Evolutionary conservation across 1,284 basidiomycete genomes (phyloP).

Genomic region (Gomphus bonarii): DNA sequence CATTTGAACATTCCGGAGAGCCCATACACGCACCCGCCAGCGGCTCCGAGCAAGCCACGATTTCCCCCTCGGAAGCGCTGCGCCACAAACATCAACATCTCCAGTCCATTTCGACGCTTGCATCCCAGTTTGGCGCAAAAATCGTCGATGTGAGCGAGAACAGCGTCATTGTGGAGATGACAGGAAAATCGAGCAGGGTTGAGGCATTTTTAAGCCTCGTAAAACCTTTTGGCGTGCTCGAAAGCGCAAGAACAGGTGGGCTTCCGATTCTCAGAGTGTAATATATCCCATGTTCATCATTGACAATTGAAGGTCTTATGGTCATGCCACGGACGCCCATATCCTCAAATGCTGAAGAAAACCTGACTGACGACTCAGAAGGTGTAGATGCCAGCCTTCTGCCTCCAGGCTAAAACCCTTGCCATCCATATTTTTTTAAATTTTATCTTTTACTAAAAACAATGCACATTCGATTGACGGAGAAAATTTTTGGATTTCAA

Average conservation of each 20-base stretch:
- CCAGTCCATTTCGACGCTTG: constrained; percentile 75
- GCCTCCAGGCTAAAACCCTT: constrained; percentile 80
- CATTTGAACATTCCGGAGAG: constrained; percentile 59
- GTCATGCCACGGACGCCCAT: constrained; percentile 94
- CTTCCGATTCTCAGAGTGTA: not conserved
- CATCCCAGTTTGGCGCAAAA: constrained; percentile 84
- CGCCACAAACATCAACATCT: constrained; percentile 87
- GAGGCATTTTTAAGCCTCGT: constrained; percentile 90
- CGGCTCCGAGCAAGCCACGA: constrained; percentile 20
- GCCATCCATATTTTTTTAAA: no score
- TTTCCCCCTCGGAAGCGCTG: constrained; percentile 76
- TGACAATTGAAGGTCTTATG: constrained; percentile 66
- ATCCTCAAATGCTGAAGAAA: constrained; percentile 50
- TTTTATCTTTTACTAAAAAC: not conserved
- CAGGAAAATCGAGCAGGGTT: constrained; percentile 84
- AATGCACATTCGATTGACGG: not conserved
- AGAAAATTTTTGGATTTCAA: no score
- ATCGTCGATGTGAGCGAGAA: constrained; percentile 95
- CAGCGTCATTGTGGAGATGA: constrained; percentile 90
- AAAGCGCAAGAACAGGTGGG: constrained; percentile 85
- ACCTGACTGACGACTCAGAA: constrained; percentile 30
- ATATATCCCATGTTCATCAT: not conserved
- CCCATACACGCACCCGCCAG: not conserved
- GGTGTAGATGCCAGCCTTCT: constrained; percentile 78
- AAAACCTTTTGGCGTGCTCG: constrained; percentile 92